Percentiles rank a stretch among this genome's conserved stretches.
These are phyloP conservation scores for Trichophaea hybrida DNA, from an alignment of 2,329 filamentous ascomycete species.

Conservation along the genomic window DNA sequence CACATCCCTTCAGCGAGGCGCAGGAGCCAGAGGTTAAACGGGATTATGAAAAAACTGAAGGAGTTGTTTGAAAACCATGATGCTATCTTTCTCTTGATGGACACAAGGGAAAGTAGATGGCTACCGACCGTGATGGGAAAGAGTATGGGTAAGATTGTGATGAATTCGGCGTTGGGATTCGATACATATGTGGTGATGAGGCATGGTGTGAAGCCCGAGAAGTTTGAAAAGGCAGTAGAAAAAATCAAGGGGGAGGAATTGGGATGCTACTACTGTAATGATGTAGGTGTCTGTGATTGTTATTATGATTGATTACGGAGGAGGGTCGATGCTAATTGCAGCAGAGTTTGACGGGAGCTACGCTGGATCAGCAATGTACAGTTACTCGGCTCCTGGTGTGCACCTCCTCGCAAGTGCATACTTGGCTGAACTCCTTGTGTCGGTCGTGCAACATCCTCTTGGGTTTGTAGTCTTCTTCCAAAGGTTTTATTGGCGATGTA, in stretches of 20 bases:
- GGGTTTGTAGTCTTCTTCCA: constrained; percentile 29
- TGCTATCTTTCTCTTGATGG: constrained; percentile 91
- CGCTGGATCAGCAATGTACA: constrained; percentile 93
- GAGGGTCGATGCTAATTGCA: constrained; percentile 24
- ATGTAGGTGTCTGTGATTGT: too few species aligned
- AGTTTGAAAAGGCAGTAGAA: constrained; percentile 13
- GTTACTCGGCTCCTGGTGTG: constrained; percentile 91
- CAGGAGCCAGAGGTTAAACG: constrained; percentile 54
- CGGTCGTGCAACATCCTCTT: constrained; percentile 71
- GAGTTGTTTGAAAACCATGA: constrained; percentile 71
- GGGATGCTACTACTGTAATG: constrained; percentile 97
- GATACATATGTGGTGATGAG: constrained; percentile 97
- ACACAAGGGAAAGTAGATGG: constrained; percentile 88
- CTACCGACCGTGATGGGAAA: constrained; percentile 94
- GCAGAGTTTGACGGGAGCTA: constrained; percentile 84
- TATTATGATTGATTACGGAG: too few species aligned
- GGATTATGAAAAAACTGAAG: constrained; percentile 61
- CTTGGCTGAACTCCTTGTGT: constrained; percentile 78
- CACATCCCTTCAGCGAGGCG: constrained; percentile 56
- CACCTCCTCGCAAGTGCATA: constrained; percentile 84
- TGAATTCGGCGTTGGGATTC: constrained; percentile 92
- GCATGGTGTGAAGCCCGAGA: constrained; percentile 55
- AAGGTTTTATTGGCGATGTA: background rate
- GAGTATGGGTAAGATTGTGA: constrained; percentile 78
- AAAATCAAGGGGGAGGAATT: constrained; percentile 38